Evolutionary conservation across 1,284 basidiomycete species (phyloP).

Genomic region (Microbotryum violaceum): DNA sequence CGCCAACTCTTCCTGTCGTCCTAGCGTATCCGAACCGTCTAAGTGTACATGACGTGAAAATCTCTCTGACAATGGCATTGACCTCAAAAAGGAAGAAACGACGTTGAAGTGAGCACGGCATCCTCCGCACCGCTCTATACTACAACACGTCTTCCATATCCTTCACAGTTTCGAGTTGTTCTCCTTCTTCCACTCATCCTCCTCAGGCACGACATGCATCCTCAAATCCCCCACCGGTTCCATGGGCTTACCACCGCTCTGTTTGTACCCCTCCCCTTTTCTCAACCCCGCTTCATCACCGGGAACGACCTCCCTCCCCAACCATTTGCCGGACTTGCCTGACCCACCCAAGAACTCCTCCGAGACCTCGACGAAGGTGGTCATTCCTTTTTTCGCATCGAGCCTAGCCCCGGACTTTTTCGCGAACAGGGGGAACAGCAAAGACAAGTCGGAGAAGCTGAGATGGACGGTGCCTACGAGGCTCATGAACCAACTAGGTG

Average conservation of each 20-base stretch:
- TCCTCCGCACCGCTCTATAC: no score
- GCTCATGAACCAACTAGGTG: conserved; percentile 18
- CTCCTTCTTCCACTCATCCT: not conserved
- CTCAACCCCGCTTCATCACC: conserved; percentile 14
- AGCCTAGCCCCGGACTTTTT: conserved; percentile 36
- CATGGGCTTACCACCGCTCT: conserved; percentile 4
- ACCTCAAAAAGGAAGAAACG: no score
- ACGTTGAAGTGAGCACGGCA: no score
- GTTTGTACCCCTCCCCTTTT: conserved; percentile 10
- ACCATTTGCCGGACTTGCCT: not conserved
- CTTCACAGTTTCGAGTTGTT: no score
- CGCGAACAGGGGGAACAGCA: conserved; percentile 33
- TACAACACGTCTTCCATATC: no score
- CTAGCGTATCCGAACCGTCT: no score
- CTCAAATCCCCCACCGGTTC: conserved; percentile 8
- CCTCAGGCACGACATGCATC: conserved; percentile 4
- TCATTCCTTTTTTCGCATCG: not conserved
- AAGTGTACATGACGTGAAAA: no score
- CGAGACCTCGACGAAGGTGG: conserved; percentile 8
- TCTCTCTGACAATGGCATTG: no score
- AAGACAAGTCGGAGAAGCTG: conserved; percentile 37
- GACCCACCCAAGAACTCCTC: conserved; percentile 12
- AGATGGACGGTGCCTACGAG: conserved; percentile 36
- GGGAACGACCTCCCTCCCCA: conserved; percentile 2
- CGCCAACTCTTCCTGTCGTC: no score